Conservation (phyloP, 768 basidiomycete species). For the Hemileccinum impolitum region DNA sequence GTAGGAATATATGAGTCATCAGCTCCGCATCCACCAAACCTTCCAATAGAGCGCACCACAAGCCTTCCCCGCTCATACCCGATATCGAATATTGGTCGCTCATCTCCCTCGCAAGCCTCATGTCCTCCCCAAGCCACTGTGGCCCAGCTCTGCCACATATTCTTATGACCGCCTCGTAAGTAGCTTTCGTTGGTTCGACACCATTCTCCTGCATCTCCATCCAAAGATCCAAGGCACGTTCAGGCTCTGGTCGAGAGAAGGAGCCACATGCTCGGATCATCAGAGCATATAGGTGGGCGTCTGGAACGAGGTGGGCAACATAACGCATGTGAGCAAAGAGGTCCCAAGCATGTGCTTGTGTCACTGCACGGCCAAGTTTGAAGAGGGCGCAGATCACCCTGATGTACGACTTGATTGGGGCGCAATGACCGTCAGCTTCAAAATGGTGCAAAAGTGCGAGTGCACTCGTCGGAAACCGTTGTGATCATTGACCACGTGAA, state of each 20-base stretch:
- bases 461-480: conserved; percentile 57
- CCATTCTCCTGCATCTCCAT: conserved; percentile 84
- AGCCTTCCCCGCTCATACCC: conserved; percentile 42
- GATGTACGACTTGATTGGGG: conserved; percentile 75
- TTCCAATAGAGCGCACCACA: conserved; percentile 84
- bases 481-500: conserved; percentile 42
- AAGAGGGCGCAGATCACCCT: conserved; percentile 60
- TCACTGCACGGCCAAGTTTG: conserved; percentile 41
- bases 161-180: conserved; percentile 82
- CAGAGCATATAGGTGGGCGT: conserved; percentile 63
- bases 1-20: conserved; percentile 82
- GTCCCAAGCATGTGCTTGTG: conserved; percentile 86
- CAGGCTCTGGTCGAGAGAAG: conserved; percentile 66
- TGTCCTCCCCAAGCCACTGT: conserved; percentile 73
- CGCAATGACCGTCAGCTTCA: conserved; percentile 59
- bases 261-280: conserved; percentile 88
- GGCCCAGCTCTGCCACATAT: conserved; percentile 72
- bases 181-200: conserved; percentile 57
- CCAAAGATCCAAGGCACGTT: conserved; percentile 91
- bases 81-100: conserved; percentile 55
- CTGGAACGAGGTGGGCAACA: conserved; percentile 82
- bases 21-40: conserved; percentile 69
- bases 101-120: conserved; percentile 86
- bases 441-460: conserved; percentile 68
- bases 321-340: conserved; percentile 96